phyloP scores from a whole-genome alignment of 108 stramenopile genomes.

The Asterionellopsis glacialis region DNA sequence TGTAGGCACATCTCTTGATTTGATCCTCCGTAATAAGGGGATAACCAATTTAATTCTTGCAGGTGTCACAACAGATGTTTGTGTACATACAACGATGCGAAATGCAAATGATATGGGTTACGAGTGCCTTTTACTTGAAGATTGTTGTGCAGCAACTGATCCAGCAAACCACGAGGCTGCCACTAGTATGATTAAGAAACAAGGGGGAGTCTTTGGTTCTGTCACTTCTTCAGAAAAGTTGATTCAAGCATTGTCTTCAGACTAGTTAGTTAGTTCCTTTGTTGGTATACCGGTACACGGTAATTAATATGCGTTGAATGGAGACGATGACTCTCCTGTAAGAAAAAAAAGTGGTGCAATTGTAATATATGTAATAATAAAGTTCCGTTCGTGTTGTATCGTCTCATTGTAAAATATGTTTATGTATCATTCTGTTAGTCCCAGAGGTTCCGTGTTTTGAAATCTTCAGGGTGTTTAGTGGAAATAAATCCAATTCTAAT shows the following conservation, averaged over 20 bases:
- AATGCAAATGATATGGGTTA: constrained; percentile 60
- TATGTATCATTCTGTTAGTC: no score
- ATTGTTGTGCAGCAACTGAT: constrained; percentile 58
- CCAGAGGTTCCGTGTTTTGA: no score
- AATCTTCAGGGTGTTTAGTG: no score
- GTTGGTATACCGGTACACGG: no score
- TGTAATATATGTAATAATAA: no score
- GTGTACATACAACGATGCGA: constrained; percentile 58
- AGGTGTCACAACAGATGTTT: constrained; percentile 60
- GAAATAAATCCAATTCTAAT: no score
- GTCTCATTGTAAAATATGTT: no score
- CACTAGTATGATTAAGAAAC: constrained; percentile 49
- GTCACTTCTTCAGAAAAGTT: constrained; percentile 26
- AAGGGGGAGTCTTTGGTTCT: constrained; percentile 55
- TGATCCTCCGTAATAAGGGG: constrained; percentile 34
- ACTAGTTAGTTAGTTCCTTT: no score
- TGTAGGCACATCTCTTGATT: constrained; percentile 41
- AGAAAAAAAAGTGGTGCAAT: no score
- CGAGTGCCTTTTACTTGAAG: constrained; percentile 44
- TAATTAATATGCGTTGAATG: no score
- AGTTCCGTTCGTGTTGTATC: no score
- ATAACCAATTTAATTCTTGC: constrained; percentile 41
- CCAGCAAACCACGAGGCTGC: constrained; percentile 41
- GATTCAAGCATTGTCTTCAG: constrained; percentile 21
- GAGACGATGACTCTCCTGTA: no score